Base-by-base conservation (phyloP, 164 flowering plant genomes). In the Stephania yunnanensis region DNA sequence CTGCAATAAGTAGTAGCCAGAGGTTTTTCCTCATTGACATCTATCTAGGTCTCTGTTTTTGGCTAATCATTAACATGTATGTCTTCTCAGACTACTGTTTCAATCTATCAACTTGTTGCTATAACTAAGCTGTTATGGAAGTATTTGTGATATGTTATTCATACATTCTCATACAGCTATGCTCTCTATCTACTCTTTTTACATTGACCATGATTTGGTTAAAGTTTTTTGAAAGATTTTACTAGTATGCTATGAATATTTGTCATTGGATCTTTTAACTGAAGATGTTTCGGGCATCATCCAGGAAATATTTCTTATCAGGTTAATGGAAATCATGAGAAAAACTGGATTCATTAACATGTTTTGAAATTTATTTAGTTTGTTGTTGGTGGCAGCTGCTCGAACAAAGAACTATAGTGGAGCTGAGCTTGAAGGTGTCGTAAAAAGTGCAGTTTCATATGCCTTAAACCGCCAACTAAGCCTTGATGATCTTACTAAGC, bases 341-440 rank as follows among this genome's bases (percentile, higher is more conserved):
- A 4, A 10, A 50, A 50, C 55, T 50, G 11, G 11, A 10, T 50
- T 50, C 0, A 7, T 50, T 11, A 58, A 58, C 20, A 0, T 58
- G 20, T n/a, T 58, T 58, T 58, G 19, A 58, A 58, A 3, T 58
- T 64, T 8, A 46, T 22, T 65, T 9, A 48, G 19, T 75, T 50
- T 64, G 30, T 31, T 77, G 74, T 20, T 77, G 64, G 31, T 11
- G 87, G 84, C 90, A 92, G 99, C 99, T 87, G 94, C 97, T 53
- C 88, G 93, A 76, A 93, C 99, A 73, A 95, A 95, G 84, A 95
- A 95, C 76, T 95, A 86, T 71, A 95, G 99, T 84, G 99, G 99
- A 20, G 98, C 99, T 10, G 99, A 95, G 79, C 96, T 95, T 81
- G 99, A 93, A 87, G 99, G 99, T 81, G 97, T 95, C 76, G 98